These are phyloP conservation scores for Verruconis gallopava DNA, from an alignment of 2,329 filamentous ascomycete species.

Conservation along the genomic window DNA sequence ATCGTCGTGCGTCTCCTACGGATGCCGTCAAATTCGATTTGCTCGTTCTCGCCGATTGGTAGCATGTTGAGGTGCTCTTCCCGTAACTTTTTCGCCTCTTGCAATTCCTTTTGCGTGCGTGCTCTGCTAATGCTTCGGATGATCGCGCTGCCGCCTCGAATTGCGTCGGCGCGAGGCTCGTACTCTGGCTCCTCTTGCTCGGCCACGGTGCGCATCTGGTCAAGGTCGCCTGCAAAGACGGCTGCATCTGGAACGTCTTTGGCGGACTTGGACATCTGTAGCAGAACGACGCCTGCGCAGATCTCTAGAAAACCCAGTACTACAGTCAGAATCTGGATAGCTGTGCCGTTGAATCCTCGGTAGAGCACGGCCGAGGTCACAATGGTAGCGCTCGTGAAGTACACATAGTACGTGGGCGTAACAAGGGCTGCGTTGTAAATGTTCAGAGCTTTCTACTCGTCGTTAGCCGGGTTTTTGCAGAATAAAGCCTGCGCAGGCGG, in stretches of 20 bases:
- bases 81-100: constrained; percentile 65
- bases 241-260: constrained; percentile 93
- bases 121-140: constrained; percentile 67
- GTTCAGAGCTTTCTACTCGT: constrained; percentile 86
- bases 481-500: background rate
- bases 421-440: constrained; percentile 94
- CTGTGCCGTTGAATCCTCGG: constrained; percentile 81
- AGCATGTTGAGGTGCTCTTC: constrained; percentile 76
- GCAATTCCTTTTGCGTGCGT: constrained; percentile 63
- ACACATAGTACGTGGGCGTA: constrained; percentile 96
- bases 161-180: constrained; percentile 91
- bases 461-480: constrained; percentile 19
- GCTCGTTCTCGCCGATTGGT: constrained; percentile 64
- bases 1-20: constrained; percentile 50
- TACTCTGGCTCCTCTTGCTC: constrained; percentile 93
- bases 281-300: constrained; percentile 77
- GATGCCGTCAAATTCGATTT: constrained; percentile 85
- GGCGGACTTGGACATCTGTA: constrained; percentile 95
- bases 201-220: constrained; percentile 89
- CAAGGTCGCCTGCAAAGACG: constrained; percentile 81
- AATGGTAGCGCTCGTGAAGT: constrained; percentile 93
- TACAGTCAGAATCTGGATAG: constrained; percentile 69
- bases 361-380: constrained; percentile 88
- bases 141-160: constrained; percentile 80
- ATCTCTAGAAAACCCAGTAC: constrained; percentile 91